Evolutionary conservation across 495 filamentous ascomycete genomes (phyloP).

Genomic region (Aspergillus saccharolyticus): DNA sequence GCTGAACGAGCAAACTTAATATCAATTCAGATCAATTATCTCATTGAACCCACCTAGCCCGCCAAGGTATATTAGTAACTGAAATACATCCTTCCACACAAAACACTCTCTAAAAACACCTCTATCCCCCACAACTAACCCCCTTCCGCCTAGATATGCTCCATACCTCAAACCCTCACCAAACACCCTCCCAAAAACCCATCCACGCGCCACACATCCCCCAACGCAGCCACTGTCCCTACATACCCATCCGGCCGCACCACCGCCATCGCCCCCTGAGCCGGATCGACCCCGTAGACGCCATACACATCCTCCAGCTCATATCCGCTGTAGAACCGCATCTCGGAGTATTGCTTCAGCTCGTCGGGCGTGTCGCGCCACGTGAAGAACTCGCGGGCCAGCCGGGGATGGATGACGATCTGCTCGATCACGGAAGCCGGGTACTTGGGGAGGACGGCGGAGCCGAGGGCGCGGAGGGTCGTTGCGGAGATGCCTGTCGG

Average conservation of each 20-base stretch:
- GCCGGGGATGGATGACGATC: conserved; percentile 55
- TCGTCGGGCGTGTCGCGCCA: conserved; percentile 55
- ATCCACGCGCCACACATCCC: conserved; percentile 44
- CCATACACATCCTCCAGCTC: conserved; percentile 64
- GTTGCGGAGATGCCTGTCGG: conserved; percentile 25
- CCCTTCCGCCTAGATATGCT: background rate
- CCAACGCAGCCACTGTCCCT: conserved; percentile 51
- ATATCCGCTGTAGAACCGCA: conserved; percentile 59
- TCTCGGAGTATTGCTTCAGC: conserved; percentile 52
- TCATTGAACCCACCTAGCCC: no score
- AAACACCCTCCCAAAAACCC: conserved; percentile 28
- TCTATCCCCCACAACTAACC: no score
- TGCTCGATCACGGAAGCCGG: conserved; percentile 50
- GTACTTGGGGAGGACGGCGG: conserved; percentile 35
- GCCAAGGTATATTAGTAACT: no score
- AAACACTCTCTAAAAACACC: no score
- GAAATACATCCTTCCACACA: no score
- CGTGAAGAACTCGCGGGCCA: conserved; percentile 40
- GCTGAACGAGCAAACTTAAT: background rate
- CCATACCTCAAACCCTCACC: background rate
- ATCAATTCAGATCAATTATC: no score
- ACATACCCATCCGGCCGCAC: conserved; percentile 65
- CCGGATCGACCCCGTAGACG: conserved; percentile 55
- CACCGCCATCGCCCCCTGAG: conserved; percentile 56
- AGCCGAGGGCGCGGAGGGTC: conserved; percentile 33